A percentile compares a stretch with the other conserved stretches of the same genome.
Evolutionary conservation across 208 protist species (phyloP).

Genomic region (Acanthamoeba polyphaga): DNA sequence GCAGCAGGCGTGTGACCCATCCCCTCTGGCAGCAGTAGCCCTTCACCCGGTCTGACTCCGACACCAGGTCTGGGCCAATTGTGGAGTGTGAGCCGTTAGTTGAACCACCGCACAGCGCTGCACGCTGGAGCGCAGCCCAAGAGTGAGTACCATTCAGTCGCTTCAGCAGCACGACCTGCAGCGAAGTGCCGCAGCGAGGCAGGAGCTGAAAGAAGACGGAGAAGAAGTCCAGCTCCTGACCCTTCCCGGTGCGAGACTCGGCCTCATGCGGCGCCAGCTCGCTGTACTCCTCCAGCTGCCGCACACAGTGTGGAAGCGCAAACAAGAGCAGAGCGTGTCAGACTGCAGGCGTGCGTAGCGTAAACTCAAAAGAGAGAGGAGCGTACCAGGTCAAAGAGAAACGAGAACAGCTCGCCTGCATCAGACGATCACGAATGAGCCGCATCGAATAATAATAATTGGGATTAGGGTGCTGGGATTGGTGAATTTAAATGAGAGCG

Average conservation of each 20-base stretch:
- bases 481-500: background rate
- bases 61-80: constrained; percentile 6
- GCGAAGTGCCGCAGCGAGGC: constrained; percentile 41
- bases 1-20: constrained; percentile 50
- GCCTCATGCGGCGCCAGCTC: constrained; percentile 23
- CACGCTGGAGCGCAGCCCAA: background rate
- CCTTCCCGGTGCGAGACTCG: background rate
- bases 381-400: constrained; percentile 71
- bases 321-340: too few relatives aligned
- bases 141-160: constrained; percentile 6
- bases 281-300: constrained; percentile 73
- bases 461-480: too few relatives aligned
- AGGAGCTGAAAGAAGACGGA: constrained; percentile 70
- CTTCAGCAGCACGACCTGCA: constrained; percentile 70
- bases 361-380: background rate
- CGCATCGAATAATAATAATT: too few relatives aligned
- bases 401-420: constrained; percentile 69
- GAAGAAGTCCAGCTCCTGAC: constrained; percentile 68
- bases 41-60: constrained; percentile 56
- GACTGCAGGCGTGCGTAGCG: too few relatives aligned
- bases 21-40: constrained; percentile 66
- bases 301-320: background rate
- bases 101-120: too few relatives aligned
- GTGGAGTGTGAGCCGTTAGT: too few relatives aligned
- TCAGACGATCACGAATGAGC: background rate